Percentiles rank a stretch among this genome's conserved stretches.
phyloP scores from a whole-genome alignment of 2,329 filamentous ascomycete genomes.

The Pseudocercospora musae region DNA sequence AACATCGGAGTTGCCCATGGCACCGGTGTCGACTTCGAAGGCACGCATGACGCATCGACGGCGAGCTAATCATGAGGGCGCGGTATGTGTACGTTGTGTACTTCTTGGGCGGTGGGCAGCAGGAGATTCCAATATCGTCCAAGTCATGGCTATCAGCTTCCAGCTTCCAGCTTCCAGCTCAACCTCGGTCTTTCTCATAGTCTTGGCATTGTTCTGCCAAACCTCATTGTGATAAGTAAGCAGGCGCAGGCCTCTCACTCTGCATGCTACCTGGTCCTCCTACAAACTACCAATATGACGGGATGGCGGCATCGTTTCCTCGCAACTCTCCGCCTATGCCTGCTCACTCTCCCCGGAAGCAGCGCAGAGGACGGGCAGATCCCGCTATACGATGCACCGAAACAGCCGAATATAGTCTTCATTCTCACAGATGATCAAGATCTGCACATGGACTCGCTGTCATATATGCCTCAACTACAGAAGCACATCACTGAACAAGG shows the following conservation, averaged over 20 bases:
- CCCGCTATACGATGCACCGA: not conserved
- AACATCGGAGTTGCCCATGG: not conserved
- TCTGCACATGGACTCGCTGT: slow-evolving; percentile 57
- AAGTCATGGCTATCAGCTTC: too few species aligned
- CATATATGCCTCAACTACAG: slow-evolving; percentile 58
- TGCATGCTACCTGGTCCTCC: not conserved
- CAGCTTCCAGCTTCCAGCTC: too few species aligned
- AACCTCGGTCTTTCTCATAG: too few species aligned
- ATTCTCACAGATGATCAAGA: slow-evolving; percentile 69
- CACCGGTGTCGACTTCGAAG: slow-evolving; percentile 1
- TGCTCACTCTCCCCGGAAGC: not conserved
- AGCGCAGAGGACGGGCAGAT: not conserved
- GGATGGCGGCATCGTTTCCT: not conserved
- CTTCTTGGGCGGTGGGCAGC: not conserved
- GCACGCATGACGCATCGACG: not conserved
- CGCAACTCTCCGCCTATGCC: not conserved
- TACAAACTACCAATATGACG: not conserved
- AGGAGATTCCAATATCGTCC: too few species aligned
- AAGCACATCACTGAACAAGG: slow-evolving; percentile 58
- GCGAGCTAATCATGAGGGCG: not conserved
- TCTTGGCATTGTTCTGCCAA: too few species aligned
- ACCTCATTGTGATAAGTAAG: too few species aligned
- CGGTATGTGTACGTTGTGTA: too few species aligned
- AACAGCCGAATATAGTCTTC: slow-evolving; percentile 60
- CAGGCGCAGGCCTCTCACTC: too few species aligned